Evolutionary conservation across 2,329 filamentous ascomycete species (phyloP).

Genomic region (Chrysoporthe puriensis): DNA sequence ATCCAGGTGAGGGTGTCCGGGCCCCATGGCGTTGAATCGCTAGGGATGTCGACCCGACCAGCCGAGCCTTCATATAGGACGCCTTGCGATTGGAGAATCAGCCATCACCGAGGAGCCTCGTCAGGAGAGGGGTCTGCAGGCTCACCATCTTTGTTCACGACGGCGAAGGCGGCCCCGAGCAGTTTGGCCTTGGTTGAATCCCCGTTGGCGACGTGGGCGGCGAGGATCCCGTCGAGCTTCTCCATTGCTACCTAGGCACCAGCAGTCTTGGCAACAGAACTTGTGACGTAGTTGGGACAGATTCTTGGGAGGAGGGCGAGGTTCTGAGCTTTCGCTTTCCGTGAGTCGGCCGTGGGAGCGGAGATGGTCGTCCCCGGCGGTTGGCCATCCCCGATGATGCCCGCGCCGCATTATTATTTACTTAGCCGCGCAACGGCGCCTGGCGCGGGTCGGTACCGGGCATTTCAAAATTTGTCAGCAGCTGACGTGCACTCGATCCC

Average conservation of each 20-base stretch:
- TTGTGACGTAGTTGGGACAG: too few relatives aligned
- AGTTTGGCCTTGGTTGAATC: constrained; percentile 36
- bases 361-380: too few relatives aligned
- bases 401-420: too few relatives aligned
- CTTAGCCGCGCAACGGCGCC: too few relatives aligned
- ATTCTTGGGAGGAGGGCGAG: too few relatives aligned
- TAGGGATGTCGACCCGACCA: constrained; percentile 41
- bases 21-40: constrained; percentile 37
- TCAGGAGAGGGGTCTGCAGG: background rate
- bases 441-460: too few relatives aligned
- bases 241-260: constrained; percentile 9
- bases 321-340: too few relatives aligned
- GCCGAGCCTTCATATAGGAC: constrained; percentile 42
- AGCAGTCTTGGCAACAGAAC: too few relatives aligned
- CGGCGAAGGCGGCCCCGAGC: constrained; percentile 36
- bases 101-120: background rate
- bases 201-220: constrained; percentile 31
- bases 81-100: constrained; percentile 31
- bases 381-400: too few relatives aligned
- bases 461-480: too few relatives aligned
- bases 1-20: constrained; percentile 38
- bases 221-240: constrained; percentile 35
- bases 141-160: constrained; percentile 35
- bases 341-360: too few relatives aligned
- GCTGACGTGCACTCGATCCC: too few relatives aligned